A percentile compares a stretch with the other conserved stretches of the same genome.
Conservation (phyloP, 2,329 filamentous ascomycete genomes). For the Beauveria asiatica region DNA sequence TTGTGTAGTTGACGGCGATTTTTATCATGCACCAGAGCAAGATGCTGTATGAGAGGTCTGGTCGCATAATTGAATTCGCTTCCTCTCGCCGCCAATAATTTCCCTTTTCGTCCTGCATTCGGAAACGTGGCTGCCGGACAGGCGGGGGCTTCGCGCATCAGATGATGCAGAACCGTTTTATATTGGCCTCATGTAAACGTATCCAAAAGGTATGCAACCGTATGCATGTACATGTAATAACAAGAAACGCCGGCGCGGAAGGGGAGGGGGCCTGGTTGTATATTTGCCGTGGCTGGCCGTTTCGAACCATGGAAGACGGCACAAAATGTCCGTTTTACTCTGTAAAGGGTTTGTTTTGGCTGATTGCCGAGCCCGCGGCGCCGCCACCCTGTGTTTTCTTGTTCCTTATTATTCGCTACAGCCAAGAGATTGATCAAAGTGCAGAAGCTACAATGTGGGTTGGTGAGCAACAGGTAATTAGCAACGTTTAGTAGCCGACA, state of each 20-base stretch:
- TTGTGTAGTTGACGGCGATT: background rate
- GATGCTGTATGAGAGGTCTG: too few species aligned
- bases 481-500: background rate
- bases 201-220: too few species aligned
- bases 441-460: background rate
- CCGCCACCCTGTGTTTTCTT: background rate
- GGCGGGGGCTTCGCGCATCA: background rate
- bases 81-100: background rate
- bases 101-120: background rate
- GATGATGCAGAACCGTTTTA: constrained; percentile 3
- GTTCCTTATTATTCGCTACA: too few species aligned
- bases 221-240: background rate
- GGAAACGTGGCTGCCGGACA: constrained; percentile 1
- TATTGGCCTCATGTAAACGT: background rate
- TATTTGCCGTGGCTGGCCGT: too few species aligned
- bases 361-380: background rate
- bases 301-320: background rate
- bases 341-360: background rate
- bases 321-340: background rate
- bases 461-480: background rate
- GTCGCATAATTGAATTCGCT: too few species aligned
- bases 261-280: background rate
- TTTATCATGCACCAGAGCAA: too few species aligned
- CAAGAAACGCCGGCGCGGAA: background rate
- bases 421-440: background rate